Evolutionary conservation across 768 basidiomycete genomes (phyloP).

Genomic region (Baorangia bicolor): DNA sequence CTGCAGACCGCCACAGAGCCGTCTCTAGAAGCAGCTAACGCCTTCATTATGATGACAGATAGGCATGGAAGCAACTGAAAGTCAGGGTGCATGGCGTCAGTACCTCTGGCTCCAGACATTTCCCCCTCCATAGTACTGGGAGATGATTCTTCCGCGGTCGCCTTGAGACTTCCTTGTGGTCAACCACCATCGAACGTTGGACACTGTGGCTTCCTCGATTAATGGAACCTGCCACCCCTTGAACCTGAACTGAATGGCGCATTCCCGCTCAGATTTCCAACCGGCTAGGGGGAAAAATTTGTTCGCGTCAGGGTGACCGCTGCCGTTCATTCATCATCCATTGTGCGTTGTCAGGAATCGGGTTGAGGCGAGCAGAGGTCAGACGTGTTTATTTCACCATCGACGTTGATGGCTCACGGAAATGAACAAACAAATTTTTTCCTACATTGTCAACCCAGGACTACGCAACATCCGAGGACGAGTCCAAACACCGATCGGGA

Average conservation of each 20-base stretch:
- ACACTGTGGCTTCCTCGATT: slow-evolving; percentile 14
- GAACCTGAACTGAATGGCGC: neutral
- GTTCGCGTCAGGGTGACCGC: slow-evolving; percentile 10
- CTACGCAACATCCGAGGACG: slow-evolving; percentile 11
- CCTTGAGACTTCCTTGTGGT: slow-evolving; percentile 29
- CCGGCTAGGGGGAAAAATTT: slow-evolving; percentile 8
- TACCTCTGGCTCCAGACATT: slow-evolving; percentile 9
- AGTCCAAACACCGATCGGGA: slow-evolving; percentile 16
- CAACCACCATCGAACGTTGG: slow-evolving; percentile 3
- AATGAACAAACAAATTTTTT: slow-evolving; percentile 33
- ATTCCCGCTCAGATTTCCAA: slow-evolving; percentile 16
- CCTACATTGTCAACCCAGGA: slow-evolving; percentile 13
- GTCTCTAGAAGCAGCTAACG: slow-evolving; percentile 4
- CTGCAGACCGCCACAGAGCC: slow-evolving; percentile 21
- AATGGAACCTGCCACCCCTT: slow-evolving; percentile 18
- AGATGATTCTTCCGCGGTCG: slow-evolving; percentile 19
- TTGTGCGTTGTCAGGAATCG: neutral
- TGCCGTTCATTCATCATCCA: slow-evolving; percentile 21
- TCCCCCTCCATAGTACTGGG: slow-evolving; percentile 5
- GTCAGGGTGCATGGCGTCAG: slow-evolving; percentile 13
- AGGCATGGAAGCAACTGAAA: slow-evolving; percentile 8
- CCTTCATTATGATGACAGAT: slow-evolving; percentile 17
- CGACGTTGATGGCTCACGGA: slow-evolving; percentile 24
- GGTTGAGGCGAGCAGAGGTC: slow-evolving; percentile 12
- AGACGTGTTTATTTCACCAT: slow-evolving; percentile 23